A percentile compares a stretch with the other conserved stretches of the same genome.
Conservation (phyloP, 768 basidiomycete species). For the Sporobolomyces roseus region DNA sequence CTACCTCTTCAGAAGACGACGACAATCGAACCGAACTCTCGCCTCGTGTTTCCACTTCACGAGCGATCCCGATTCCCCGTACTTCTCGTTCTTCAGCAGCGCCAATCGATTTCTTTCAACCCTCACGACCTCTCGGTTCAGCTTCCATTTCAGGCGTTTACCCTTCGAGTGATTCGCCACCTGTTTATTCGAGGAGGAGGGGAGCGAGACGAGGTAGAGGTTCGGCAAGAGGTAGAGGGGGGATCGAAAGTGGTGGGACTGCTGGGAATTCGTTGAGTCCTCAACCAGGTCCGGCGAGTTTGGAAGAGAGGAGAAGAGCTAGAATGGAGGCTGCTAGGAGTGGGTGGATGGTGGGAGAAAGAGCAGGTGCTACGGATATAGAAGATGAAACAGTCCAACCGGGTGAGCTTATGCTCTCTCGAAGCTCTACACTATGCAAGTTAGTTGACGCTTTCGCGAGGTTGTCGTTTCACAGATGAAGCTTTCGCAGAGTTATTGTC, state of each 20-base stretch:
- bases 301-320: conserved; percentile 30
- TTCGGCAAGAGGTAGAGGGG: neutral
- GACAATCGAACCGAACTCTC: conserved; percentile 22
- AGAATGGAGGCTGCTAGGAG: neutral
- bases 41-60: neutral
- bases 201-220: conserved; percentile 2
- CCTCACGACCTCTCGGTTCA: conserved; percentile 19
- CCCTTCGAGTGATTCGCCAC: neutral
- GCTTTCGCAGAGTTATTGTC: conserved; percentile 56
- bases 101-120: too few species aligned
- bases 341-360: neutral
- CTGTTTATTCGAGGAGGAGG: neutral
- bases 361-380: neutral
- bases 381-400: conserved; percentile 1
- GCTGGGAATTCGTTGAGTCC: conserved; percentile 5
- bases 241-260: neutral
- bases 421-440: neutral
- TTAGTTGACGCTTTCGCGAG: neutral
- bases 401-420: neutral
- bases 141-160: too few species aligned
- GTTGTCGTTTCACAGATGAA: conserved; percentile 7
- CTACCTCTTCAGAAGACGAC: conserved; percentile 9
- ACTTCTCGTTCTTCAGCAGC: neutral
- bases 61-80: conserved; percentile 23
- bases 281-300: conserved; percentile 30